Base-by-base conservation (phyloP, 106 monocot genomes). In the Acorus calamus region DNA sequence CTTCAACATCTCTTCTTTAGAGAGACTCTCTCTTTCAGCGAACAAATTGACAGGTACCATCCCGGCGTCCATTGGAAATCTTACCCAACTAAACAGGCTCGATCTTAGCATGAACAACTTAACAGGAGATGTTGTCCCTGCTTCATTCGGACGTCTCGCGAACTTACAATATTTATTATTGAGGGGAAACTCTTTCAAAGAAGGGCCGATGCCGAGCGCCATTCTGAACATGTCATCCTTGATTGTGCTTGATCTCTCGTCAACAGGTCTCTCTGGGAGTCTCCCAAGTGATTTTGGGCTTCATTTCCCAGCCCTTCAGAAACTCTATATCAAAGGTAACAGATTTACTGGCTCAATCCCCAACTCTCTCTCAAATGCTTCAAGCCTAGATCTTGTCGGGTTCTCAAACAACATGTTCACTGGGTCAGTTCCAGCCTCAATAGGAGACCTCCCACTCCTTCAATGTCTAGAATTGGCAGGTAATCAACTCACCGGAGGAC, bases 151-250 rank as follows among this genome's bases (percentile, higher is more conserved):
- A 28, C 28, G 1, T 28, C 28, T 28, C 28, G 1, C 28, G 28
- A 28, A 28, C 28, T 28, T 28, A 28, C 28, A 28, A 28, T 28
- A 28, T 28, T 28, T 28, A 28, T 0, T 0, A 0, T 28, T 28
- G 28, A 28, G 28, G 28, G 28, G 1, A 28, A 28, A 28, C 28
- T 28, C 28, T 28, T 28, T 28, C 28, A 28, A 28, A 28, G 28
- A 28, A 28, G 28, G 28, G 28, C 28, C 28, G 28, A 28, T 28
- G 28, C 28, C 28, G 28, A 28, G 28, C 28, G 1, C 28, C 28
- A 28, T 28, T 28, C 28, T 28, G 1, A 64, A 76, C 11, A 48
- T 69, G 2, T 64, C 76, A 0, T 46, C 58, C 9, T 59, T 73
- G 2, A 4, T 0, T 2, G 0, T 3, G 2, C 9, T 73, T 0